These are phyloP conservation scores for Lyophyllum decastes DNA, from an alignment of 768 basidiomycete genomes.

Conservation along the genomic window DNA sequence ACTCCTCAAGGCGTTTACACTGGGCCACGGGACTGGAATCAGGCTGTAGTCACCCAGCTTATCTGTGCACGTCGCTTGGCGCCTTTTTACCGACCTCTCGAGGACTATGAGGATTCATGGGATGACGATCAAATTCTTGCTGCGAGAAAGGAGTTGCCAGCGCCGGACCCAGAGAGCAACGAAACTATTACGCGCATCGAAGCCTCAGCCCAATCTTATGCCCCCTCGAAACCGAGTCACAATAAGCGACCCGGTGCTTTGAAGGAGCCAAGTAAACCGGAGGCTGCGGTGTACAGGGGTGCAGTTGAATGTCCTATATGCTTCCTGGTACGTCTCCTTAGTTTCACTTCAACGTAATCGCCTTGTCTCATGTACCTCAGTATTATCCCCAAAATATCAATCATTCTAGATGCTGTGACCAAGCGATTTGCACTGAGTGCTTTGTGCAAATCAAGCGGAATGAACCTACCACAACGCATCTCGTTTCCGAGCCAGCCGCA, in stretches of 20 bases:
- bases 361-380: constrained; percentile 42
- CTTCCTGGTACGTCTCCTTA: constrained; percentile 73
- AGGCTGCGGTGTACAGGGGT: constrained; percentile 79
- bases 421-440: constrained; percentile 98
- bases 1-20: constrained; percentile 87
- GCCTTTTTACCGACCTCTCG: constrained; percentile 94
- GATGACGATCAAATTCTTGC: constrained; percentile 85
- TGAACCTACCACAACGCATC: constrained; percentile 92
- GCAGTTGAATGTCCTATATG: constrained; percentile 98
- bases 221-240: constrained; percentile 39
- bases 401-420: constrained; percentile 96
- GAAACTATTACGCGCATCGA: constrained; percentile 51
- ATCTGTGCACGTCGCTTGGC: constrained; percentile 88
- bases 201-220: constrained; percentile 30
- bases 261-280: constrained; percentile 72
- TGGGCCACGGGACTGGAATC: constrained; percentile 86
- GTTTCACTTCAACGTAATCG: constrained; percentile 27
- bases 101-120: constrained; percentile 90
- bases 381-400: constrained; percentile 98
- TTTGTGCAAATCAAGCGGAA: constrained; percentile 98
- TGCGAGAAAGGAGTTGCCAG: constrained; percentile 69
- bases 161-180: constrained; percentile 41
- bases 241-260: constrained; percentile 54
- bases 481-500: constrained; percentile 94
- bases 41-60: constrained; percentile 81